Conservation (phyloP, 2,329 filamentous ascomycete genomes). For the Hymenoscyphus occultus region DNA sequence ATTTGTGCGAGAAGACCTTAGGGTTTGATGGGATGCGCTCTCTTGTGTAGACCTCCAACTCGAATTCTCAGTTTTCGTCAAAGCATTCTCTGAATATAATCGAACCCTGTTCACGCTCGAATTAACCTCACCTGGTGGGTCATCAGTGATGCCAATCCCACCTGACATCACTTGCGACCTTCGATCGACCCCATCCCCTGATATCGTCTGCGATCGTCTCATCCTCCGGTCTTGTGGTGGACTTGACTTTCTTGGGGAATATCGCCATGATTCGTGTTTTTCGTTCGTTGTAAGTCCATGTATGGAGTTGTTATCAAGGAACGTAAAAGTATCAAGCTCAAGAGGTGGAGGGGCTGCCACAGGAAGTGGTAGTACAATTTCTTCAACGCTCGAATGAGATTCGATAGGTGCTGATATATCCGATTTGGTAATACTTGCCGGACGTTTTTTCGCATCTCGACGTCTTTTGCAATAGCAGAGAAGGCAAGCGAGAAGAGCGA, state of each 20-base stretch:
- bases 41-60: constrained; percentile 32
- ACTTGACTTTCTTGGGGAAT: background rate
- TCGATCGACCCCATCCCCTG: constrained; percentile 1
- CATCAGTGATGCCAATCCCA: background rate
- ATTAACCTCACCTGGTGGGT: background rate
- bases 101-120: constrained; percentile 18
- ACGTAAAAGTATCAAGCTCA: constrained; percentile 29
- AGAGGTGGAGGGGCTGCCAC: constrained; percentile 23
- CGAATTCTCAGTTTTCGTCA: constrained; percentile 19
- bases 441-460: constrained; percentile 13
- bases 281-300: constrained; percentile 17
- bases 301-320: constrained; percentile 12
- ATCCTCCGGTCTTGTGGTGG: background rate
- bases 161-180: constrained; percentile 13
- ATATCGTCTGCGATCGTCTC: constrained; percentile 19
- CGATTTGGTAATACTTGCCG: constrained; percentile 20
- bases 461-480: constrained; percentile 25
- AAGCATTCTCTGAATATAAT: constrained; percentile 30
- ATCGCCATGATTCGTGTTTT: constrained; percentile 8
- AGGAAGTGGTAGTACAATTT: constrained; percentile 16
- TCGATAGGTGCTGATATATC: constrained; percentile 29
- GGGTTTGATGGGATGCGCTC: constrained; percentile 13
- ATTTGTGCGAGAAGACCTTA: constrained; percentile 22
- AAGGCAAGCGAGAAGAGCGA: constrained; percentile 22
- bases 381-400: constrained; percentile 18